Conservation (phyloP, 306 rosid species). For the Trifolium repens region DNA sequence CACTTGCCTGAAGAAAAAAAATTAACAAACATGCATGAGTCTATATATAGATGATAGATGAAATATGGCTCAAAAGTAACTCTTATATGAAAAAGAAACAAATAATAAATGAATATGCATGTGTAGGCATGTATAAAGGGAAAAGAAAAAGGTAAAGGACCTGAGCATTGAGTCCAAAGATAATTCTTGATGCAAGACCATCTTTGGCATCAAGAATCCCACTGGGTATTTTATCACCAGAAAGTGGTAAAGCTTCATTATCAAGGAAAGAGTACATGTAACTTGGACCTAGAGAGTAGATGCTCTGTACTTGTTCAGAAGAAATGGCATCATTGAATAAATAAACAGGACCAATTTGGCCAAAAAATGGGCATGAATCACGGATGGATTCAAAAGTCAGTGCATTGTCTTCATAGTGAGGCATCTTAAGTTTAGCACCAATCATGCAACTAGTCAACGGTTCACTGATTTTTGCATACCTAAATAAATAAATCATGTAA, state of each 20-base stretch:
- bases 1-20: conserved; percentile 77
- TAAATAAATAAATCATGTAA: conserved; percentile 49
- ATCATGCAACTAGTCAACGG: conserved; percentile 73
- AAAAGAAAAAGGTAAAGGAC: conserved; percentile 45
- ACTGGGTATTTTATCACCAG: conserved; percentile 68
- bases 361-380: conserved; percentile 79
- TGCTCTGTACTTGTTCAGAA: conserved; percentile 89
- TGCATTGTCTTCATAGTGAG: conserved; percentile 63
- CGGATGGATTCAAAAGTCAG: conserved; percentile 59
- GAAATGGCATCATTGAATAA: conserved; percentile 82
- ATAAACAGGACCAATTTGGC: conserved; percentile 95
- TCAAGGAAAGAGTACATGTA: conserved; percentile 97
- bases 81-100: conserved; percentile 24
- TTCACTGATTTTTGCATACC: conserved; percentile 93
- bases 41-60: neutral
- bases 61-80: conserved; percentile 5
- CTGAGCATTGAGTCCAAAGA: conserved; percentile 98
- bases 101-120: conserved; percentile 3
- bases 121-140: neutral
- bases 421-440: conserved; percentile 76
- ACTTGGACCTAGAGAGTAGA: conserved; percentile 93
- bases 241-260: conserved; percentile 74
- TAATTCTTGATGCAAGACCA: conserved; percentile 82
- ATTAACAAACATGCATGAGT: conserved; percentile 31
- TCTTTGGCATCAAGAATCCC: conserved; percentile 91